Percentiles rank a stretch among this genome's conserved stretches.
phyloP scores from a whole-genome alignment of 1,139 yeast species.

The Kurtzmaniella quercitrusa region DNA sequence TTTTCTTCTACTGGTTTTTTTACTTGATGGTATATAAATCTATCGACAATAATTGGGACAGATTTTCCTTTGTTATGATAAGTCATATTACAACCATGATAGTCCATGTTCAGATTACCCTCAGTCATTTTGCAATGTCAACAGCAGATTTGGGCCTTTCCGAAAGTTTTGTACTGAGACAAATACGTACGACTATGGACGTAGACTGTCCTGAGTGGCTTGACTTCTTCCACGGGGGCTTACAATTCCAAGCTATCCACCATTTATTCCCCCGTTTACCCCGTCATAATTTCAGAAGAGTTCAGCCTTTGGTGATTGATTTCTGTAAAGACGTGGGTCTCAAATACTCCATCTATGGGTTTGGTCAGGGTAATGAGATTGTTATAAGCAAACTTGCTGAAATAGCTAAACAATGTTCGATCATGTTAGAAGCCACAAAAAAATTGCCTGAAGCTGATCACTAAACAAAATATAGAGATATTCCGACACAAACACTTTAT shows the following conservation, averaged over 20 bases:
- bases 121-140: slow-evolving; percentile 92
- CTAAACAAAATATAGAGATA: not conserved
- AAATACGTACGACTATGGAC: slow-evolving; percentile 89
- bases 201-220: slow-evolving; percentile 93
- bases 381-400: slow-evolving; percentile 70
- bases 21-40: slow-evolving; percentile 54
- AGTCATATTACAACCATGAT: slow-evolving; percentile 83
- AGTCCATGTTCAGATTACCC: slow-evolving; percentile 87
- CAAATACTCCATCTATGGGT: slow-evolving; percentile 80
- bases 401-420: slow-evolving; percentile 73
- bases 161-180: slow-evolving; percentile 80
- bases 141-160: slow-evolving; percentile 79
- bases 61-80: slow-evolving; percentile 59
- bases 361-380: slow-evolving; percentile 68
- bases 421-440: slow-evolving; percentile 65
- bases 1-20: slow-evolving; percentile 78
- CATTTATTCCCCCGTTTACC: slow-evolving; percentile 89
- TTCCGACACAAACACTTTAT: not conserved
- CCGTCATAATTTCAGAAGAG: slow-evolving; percentile 75
- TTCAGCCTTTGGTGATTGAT: slow-evolving; percentile 66
- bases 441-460: slow-evolving; percentile 35
- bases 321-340: slow-evolving; percentile 80
- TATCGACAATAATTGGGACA: slow-evolving; percentile 48
- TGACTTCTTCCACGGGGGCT: slow-evolving; percentile 87
- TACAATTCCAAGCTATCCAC: slow-evolving; percentile 88